Evolutionary conservation across 805 yeast species (phyloP).

Genomic region (Priceomyces carsonii): DNA sequence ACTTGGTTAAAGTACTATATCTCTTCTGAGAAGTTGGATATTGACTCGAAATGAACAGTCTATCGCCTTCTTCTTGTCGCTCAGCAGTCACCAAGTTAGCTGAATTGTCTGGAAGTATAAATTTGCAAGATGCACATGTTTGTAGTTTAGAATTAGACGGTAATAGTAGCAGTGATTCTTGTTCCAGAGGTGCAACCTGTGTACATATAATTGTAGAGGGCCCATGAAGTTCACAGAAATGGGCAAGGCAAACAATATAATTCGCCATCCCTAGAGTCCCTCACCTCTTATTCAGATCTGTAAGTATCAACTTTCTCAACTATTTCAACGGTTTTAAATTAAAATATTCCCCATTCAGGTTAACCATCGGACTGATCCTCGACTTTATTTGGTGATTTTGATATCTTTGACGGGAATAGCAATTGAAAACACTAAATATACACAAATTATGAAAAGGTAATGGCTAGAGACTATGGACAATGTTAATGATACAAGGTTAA

Average conservation of each 20-base stretch:
- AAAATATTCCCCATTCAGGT: too few species aligned
- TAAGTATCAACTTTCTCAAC: too few species aligned
- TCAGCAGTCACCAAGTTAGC: conserved; percentile 14
- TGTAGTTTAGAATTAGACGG: conserved; percentile 43
- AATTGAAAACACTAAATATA: too few species aligned
- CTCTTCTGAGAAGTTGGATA: conserved; percentile 52
- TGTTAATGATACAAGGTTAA: conserved; percentile 13
- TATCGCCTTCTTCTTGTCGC: not conserved
- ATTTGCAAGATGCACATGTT: conserved; percentile 61
- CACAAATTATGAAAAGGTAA: too few species aligned
- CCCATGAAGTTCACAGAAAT: conserved; percentile 79
- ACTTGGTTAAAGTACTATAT: conserved; percentile 56
- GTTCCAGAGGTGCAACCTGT: conserved; percentile 33
- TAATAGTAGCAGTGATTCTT: conserved; percentile 26
- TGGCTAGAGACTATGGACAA: conserved; percentile 8
- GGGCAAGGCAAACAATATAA: conserved; percentile 59
- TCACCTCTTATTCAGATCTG: too few species aligned
- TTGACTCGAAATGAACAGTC: conserved; percentile 54
- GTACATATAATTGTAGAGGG: conserved; percentile 69
- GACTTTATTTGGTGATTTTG: too few species aligned
- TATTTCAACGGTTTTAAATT: too few species aligned
- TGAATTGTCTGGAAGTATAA: conserved; percentile 48
- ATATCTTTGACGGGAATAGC: too few species aligned
- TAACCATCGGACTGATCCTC: too few species aligned
- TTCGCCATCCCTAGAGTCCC: conserved; percentile 33